phyloP scores from a whole-genome alignment of 306 rosid genomes.

The Cercis canadensis region DNA sequence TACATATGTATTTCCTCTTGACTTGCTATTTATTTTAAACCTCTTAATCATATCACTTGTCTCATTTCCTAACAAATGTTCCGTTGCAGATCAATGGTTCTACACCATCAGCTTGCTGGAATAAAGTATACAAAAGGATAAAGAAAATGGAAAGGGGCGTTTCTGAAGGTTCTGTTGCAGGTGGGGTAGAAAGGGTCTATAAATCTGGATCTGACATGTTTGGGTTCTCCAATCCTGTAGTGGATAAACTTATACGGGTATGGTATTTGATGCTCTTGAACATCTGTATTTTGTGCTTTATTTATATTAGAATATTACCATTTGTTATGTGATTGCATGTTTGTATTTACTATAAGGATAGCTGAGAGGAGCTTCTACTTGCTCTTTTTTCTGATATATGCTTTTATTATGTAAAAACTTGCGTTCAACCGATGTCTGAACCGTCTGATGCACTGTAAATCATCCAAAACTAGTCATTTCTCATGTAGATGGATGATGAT shows the following conservation, averaged over 20 bases:
- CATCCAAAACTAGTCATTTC: no score
- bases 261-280: slow-evolving; percentile 1
- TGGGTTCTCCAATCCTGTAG: slow-evolving; percentile 85
- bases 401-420: neutral
- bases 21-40: slow-evolving; percentile 16
- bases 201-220: slow-evolving; percentile 93
- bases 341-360: neutral
- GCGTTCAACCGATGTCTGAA: neutral
- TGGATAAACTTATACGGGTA: slow-evolving; percentile 84
- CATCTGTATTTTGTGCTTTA: no score
- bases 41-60: slow-evolving; percentile 16
- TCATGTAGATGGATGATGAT: no score
- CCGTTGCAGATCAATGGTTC: slow-evolving; percentile 70
- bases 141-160: slow-evolving; percentile 53
- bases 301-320: no score
- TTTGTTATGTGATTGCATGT: neutral
- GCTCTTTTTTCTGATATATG: neutral
- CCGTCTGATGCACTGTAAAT: no score
- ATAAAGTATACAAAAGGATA: slow-evolving; percentile 75
- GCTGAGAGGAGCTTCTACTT: no score
- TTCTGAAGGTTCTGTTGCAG: slow-evolving; percentile 58
- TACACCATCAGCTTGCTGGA: slow-evolving; percentile 95
- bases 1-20: slow-evolving; percentile 15
- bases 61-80: slow-evolving; percentile 21
- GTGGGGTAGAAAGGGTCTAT: slow-evolving; percentile 49